These are phyloP conservation scores for Pseudopyrenochaeta lycopersici DNA, from an alignment of 2,329 filamentous ascomycete species.

Conservation along the genomic window DNA sequence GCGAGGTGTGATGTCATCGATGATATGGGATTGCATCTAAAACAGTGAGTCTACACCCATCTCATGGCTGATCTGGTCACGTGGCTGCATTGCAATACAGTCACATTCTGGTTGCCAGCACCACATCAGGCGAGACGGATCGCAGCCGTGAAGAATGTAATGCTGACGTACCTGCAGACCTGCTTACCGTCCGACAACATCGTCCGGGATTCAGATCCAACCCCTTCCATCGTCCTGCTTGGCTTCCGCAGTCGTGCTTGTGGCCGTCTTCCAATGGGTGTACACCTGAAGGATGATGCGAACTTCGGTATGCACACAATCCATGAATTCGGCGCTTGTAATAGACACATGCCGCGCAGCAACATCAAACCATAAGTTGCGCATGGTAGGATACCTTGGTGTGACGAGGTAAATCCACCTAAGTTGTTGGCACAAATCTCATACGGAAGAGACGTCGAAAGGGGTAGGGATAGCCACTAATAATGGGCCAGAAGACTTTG, in stretches of 20 bases:
- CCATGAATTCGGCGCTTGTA: neutral
- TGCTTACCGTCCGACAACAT: neutral
- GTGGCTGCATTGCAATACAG: too few relatives aligned
- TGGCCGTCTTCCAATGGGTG: slow-evolving; percentile 22
- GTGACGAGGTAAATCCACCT: too few relatives aligned
- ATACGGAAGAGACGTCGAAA: too few relatives aligned
- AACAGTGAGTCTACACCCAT: slow-evolving; percentile 36
- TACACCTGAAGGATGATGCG: slow-evolving; percentile 11
- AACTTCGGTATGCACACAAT: neutral
- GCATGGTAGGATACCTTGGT: neutral
- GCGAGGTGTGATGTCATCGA: slow-evolving; percentile 32
- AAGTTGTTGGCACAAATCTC: too few relatives aligned
- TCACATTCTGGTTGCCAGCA: neutral
- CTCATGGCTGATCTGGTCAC: neutral
- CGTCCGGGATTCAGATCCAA: slow-evolving; percentile 5
- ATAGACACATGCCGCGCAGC: neutral
- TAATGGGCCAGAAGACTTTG: too few relatives aligned
- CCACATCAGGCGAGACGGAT: too few relatives aligned
- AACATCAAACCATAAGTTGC: neutral
- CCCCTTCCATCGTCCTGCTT: slow-evolving; percentile 13
- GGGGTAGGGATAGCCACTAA: too few relatives aligned
- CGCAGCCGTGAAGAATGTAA: too few relatives aligned
- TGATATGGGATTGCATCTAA: slow-evolving; percentile 37
- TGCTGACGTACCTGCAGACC: slow-evolving; percentile 17
- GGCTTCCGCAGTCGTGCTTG: slow-evolving; percentile 1